Evolutionary conservation across 1,139 yeast species (phyloP).

Genomic region (Geotrichum siamense): DNA sequence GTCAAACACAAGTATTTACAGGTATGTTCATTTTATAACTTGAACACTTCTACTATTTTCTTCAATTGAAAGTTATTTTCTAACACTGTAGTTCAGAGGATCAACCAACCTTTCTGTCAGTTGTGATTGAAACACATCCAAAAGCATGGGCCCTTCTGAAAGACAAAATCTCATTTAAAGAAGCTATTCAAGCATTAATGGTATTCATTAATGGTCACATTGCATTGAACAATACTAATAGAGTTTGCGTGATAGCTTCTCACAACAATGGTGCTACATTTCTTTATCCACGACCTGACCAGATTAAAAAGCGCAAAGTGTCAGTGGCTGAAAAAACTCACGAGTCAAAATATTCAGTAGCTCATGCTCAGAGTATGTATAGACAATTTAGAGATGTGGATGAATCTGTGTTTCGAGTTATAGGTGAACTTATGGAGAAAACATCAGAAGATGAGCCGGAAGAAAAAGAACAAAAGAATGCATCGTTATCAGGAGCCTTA

Average conservation of each 20-base stretch:
- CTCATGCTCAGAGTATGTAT: conserved; percentile 51
- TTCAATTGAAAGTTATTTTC: neutral
- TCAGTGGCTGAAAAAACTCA: neutral
- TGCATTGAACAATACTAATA: conserved; percentile 75
- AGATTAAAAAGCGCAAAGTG: conserved; percentile 20
- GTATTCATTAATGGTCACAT: conserved; percentile 81
- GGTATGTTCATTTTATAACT: conserved; percentile 15
- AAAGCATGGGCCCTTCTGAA: conserved; percentile 59
- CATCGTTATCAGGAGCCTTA: conserved; percentile 67
- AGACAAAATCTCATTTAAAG: conserved; percentile 43
- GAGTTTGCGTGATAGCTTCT: conserved; percentile 75
- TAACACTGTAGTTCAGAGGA: conserved; percentile 56
- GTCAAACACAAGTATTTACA: conserved; percentile 19
- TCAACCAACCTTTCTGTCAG: conserved; percentile 72
- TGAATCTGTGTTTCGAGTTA: conserved; percentile 60
- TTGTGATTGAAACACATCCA: conserved; percentile 75
- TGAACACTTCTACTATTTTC: conserved; percentile 3
- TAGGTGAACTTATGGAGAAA: conserved; percentile 44
- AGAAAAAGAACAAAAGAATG: conserved; percentile 26
- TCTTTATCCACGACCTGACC: conserved; percentile 50
- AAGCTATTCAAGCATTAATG: conserved; percentile 52
- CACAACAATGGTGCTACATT: conserved; percentile 65
- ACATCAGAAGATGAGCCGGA: conserved; percentile 20
- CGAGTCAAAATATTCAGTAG: conserved; percentile 23
- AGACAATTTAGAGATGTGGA: conserved; percentile 80